Evolutionary conservation across 257 asterid genomes (phyloP).

Genomic region (Misopates orontium): DNA sequence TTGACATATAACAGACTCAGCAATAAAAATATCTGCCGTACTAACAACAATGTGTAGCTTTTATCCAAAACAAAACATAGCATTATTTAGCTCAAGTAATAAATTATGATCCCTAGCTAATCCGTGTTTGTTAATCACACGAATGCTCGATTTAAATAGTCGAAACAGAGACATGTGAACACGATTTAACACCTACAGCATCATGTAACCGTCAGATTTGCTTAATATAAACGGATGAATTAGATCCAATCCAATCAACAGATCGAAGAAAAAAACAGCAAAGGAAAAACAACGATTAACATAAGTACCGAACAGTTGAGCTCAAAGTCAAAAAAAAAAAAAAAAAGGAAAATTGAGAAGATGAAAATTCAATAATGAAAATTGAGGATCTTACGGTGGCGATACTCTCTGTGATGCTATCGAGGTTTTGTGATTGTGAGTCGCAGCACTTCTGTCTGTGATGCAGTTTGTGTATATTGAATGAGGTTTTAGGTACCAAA

Average conservation of each 20-base stretch:
- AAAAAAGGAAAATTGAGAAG: background rate
- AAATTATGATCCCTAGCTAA: too few relatives aligned
- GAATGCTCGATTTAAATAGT: too few relatives aligned
- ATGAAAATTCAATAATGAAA: background rate
- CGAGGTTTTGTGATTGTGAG: constrained; percentile 26
- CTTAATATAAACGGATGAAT: background rate
- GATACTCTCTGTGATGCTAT: constrained; percentile 11
- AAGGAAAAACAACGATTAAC: constrained; percentile 1
- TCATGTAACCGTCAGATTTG: constrained; percentile 10
- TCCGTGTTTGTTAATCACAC: too few relatives aligned
- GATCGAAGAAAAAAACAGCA: constrained; percentile 20
- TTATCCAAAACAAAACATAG: too few relatives aligned
- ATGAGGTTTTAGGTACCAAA: background rate
- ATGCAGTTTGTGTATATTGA: background rate
- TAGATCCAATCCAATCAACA: constrained; percentile 22
- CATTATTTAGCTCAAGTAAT: too few relatives aligned
- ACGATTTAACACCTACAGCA: background rate
- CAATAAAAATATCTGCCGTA: too few relatives aligned
- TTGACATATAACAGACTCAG: too few relatives aligned
- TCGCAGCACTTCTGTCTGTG: constrained; percentile 6
- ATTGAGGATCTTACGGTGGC: constrained; percentile 31
- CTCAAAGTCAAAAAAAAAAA: background rate
- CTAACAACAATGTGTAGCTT: too few relatives aligned
- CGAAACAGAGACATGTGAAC: too few relatives aligned
- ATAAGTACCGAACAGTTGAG: background rate